Percentiles rank a stretch among this genome's conserved stretches.
phyloP scores from a whole-genome alignment of 805 yeast species.

The Deakozyma indianensis region DNA sequence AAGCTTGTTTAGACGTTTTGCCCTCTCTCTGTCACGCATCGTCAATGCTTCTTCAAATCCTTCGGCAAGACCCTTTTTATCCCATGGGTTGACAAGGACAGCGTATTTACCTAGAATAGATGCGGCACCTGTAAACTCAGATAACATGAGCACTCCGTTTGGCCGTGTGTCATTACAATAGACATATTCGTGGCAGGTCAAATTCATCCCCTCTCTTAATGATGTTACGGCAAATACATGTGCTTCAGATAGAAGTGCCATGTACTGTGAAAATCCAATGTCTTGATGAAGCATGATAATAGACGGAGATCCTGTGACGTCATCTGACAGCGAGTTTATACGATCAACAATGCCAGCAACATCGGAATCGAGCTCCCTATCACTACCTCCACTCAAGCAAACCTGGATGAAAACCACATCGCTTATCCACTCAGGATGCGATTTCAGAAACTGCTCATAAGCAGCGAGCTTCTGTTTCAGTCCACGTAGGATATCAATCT shows the following conservation, averaged over 20 bases:
- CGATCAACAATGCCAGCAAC: conserved; percentile 67
- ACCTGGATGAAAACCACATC: conserved; percentile 71
- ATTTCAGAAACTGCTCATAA: conserved; percentile 59
- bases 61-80: conserved; percentile 48
- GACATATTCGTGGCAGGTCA: conserved; percentile 89
- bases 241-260: conserved; percentile 77
- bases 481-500: conserved; percentile 77
- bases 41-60: conserved; percentile 49
- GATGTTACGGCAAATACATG: conserved; percentile 79
- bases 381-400: conserved; percentile 41
- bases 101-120: conserved; percentile 51
- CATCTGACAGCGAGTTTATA: conserved; percentile 66
- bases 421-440: conserved; percentile 57
- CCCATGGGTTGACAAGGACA: conserved; percentile 88
- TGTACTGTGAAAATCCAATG: conserved; percentile 74
- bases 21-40: conserved; percentile 46
- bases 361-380: conserved; percentile 56
- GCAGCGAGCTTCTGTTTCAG: conserved; percentile 77
- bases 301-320: conserved; percentile 60
- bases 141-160: conserved; percentile 61
- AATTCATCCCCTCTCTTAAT: conserved; percentile 91
- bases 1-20: conserved; percentile 46
- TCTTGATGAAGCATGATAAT: conserved; percentile 83
- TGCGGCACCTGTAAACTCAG: conserved; percentile 94
- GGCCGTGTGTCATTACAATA: conserved; percentile 40